Base-by-base conservation (phyloP, 2,329 filamentous ascomycete species). In the Coniochaeta sp. region DNA sequence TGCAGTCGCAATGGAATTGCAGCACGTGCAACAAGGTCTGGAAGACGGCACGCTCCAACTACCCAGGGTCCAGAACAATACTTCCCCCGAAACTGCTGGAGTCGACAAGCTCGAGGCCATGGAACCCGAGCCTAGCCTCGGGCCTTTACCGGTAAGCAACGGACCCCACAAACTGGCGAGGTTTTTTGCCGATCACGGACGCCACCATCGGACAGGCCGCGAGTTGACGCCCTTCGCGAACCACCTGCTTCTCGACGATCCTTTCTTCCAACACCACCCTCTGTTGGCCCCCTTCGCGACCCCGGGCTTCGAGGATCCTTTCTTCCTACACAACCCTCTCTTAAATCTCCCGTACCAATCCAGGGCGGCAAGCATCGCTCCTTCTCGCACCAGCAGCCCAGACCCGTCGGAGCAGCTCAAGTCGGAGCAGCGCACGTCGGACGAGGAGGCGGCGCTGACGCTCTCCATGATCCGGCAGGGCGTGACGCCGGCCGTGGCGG, bases 361-460 rank as follows among this genome's bases (percentile, higher is more conserved):
- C 16, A 22, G 42, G 22, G 19, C 42, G 19, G 56, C 56, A 28
- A 42, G 36, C 30, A 42, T 57, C 22, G 42, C 32, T 38, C 38
- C 26, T 28, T 58, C 56, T 42, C 56, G 22, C 38, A 26, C 32
- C 38, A 34, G 42, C 24, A 54, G 42, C 42, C 57, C 44, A 10
- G 38, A 47, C 50, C 40, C 24, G 24, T 22, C 38, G 32, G 40
- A 47, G 16, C 38, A 47, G 34, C 57, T 58, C 38, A 30, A 17
- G 17, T 42, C 34, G 38, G 56, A 44, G 7, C 19, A 44, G 38
- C 40, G 32, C 10, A 22, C 30, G 16, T 34, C 32, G 19, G 58
- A 59, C 2, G 47, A 55, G 47, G 58, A 59, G 58, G 58, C 58
- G 22, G 58, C 58, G 5, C 47, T 55, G 47, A 26, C 26, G 34